A percentile compares a stretch with the other conserved stretches of the same genome.
phyloP scores from a whole-genome alignment of 2,329 filamentous ascomycete genomes.

The Penicillium occitanis region DNA sequence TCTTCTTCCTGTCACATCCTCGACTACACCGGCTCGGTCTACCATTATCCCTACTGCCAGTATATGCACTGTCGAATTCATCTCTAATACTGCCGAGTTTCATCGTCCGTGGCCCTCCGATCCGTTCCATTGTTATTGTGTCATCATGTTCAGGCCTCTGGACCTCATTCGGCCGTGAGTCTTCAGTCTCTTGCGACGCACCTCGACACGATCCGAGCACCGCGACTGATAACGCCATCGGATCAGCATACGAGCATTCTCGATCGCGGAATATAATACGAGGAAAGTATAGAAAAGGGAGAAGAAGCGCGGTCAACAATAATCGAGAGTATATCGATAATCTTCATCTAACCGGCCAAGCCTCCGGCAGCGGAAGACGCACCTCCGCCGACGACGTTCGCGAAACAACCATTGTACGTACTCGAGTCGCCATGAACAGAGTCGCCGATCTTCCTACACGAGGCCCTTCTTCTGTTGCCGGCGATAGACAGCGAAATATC shows the following conservation, averaged over 20 bases:
- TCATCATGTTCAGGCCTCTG: slow-evolving; percentile 16
- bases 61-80: neutral
- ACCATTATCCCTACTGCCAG: neutral
- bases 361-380: slow-evolving; percentile 7
- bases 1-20: neutral
- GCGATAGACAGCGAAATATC: slow-evolving; percentile 51
- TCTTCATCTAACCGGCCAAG: neutral
- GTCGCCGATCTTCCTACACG: slow-evolving; percentile 44
- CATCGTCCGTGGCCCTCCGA: slow-evolving; percentile 1
- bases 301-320: neutral
- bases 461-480: slow-evolving; percentile 47
- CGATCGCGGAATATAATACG: neutral
- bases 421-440: slow-evolving; percentile 38
- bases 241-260: neutral
- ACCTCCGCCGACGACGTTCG: neutral
- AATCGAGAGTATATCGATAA: neutral
- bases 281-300: neutral
- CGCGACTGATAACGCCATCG: slow-evolving; percentile 3
- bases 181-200: slow-evolving; percentile 16
- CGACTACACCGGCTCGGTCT: neutral
- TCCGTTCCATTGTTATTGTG: neutral
- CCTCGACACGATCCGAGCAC: slow-evolving; percentile 5
- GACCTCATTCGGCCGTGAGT: slow-evolving; percentile 20
- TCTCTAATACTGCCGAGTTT: neutral
- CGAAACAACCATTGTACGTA: neutral